Conservation (phyloP, 768 basidiomycete genomes). For the Zangia roseola region DNA sequence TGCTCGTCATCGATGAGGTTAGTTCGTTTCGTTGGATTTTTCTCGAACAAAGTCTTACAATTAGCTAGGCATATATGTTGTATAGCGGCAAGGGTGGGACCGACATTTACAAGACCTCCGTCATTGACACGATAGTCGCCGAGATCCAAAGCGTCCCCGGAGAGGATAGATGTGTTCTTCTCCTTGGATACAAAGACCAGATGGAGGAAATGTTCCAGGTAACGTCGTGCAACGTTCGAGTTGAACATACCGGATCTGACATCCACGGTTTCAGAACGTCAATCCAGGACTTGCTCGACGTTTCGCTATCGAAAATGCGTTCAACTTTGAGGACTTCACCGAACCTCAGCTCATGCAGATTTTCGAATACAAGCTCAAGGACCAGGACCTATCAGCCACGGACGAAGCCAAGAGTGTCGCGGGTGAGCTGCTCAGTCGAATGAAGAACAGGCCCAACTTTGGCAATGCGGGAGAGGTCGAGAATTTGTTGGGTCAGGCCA, state of each 20-base stretch:
- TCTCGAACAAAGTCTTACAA: neutral
- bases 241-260: neutral
- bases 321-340: conserved; percentile 64
- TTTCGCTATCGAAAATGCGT: conserved; percentile 68
- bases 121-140: conserved; percentile 74
- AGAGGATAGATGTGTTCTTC: conserved; percentile 67
- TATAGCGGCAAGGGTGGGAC: conserved; percentile 41
- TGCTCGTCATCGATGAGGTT: conserved; percentile 72
- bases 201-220: conserved; percentile 79
- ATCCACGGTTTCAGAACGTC: conserved; percentile 48
- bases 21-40: neutral
- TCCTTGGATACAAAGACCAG: conserved; percentile 64
- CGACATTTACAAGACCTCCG: conserved; percentile 63
- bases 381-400: conserved; percentile 59
- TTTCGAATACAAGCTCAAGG: conserved; percentile 54
- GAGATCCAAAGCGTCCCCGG: conserved; percentile 70
- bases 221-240: neutral
- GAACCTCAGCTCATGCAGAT: conserved; percentile 51
- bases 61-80: conserved; percentile 65
- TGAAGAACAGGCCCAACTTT: conserved; percentile 53
- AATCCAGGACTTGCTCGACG: conserved; percentile 68
- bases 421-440: conserved; percentile 41
- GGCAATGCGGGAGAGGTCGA: conserved; percentile 69
- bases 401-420: conserved; percentile 57
- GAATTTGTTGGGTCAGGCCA: conserved; percentile 55